Conservation (phyloP, 192 early-diverging fungal genomes). For the Umbelopsis sp. region DNA sequence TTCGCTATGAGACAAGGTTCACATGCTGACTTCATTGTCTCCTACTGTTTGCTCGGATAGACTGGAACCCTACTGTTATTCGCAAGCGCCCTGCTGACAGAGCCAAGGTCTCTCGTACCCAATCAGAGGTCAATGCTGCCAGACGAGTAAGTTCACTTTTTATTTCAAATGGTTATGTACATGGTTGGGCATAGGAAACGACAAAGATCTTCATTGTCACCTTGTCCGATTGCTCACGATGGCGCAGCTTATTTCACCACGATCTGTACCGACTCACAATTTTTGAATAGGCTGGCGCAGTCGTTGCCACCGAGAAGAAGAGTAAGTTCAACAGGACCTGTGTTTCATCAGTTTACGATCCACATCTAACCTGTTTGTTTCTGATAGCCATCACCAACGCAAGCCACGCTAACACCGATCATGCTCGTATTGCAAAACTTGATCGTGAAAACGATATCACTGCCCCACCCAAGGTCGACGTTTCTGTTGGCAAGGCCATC, state of each 20-base stretch:
- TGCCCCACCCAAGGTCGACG: constrained; percentile 65
- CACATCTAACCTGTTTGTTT: not conserved
- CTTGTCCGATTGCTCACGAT: not conserved
- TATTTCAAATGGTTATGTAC: not conserved
- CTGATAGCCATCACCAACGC: constrained; percentile 51
- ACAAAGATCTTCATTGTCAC: not conserved
- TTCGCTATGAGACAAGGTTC: not conserved
- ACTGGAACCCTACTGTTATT: constrained; percentile 82
- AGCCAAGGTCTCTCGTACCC: constrained; percentile 61
- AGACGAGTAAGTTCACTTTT: constrained; percentile 51
- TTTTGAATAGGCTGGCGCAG: constrained; percentile 51
- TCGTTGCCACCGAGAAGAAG: constrained; percentile 79
- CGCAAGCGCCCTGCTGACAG: constrained; percentile 70
- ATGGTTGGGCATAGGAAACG: not conserved
- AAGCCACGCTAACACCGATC: constrained; percentile 64
- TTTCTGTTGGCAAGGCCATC: constrained; percentile 81
- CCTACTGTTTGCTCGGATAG: constrained; percentile 22
- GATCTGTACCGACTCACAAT: not conserved
- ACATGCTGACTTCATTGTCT: constrained; percentile 8
- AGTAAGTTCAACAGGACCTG: constrained; percentile 32
- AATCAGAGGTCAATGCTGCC: constrained; percentile 75
- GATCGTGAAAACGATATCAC: constrained; percentile 88
- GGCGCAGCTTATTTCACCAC: not conserved
- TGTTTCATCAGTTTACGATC: not conserved
- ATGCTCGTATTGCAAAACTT: constrained; percentile 81